These are phyloP conservation scores for Neurospora cerealis DNA, from an alignment of 495 filamentous ascomycete genomes.

Conservation along the genomic window DNA sequence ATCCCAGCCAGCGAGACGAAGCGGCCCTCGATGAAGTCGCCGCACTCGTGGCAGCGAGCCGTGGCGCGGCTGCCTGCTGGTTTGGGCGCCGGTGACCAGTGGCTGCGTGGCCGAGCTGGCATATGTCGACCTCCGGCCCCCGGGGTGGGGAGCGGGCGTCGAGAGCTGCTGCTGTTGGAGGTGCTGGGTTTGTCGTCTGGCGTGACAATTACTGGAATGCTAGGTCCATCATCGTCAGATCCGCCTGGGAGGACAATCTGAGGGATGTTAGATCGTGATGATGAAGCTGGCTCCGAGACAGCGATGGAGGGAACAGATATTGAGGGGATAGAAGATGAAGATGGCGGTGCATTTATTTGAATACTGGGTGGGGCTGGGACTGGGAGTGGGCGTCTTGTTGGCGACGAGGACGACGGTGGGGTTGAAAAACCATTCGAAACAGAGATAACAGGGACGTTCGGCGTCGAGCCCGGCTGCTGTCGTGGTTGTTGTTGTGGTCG, in stretches of 20 bases:
- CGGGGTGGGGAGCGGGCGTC: constrained; percentile 31
- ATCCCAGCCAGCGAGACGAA: constrained; percentile 69
- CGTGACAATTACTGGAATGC: constrained; percentile 35
- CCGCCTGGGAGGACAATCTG: constrained; percentile 9
- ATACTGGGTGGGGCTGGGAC: constrained; percentile 27
- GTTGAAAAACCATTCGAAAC: constrained; percentile 37
- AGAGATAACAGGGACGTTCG: constrained; percentile 50
- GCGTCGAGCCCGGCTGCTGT: constrained; percentile 12
- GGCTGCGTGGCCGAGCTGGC: constrained; percentile 29
- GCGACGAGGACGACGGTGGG: constrained; percentile 23
- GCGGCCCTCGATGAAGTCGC: constrained; percentile 74
- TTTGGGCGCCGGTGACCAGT: constrained; percentile 35
- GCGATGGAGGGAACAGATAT: constrained; percentile 34
- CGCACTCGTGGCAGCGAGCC: constrained; percentile 75
- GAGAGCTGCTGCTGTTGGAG: constrained; percentile 5
- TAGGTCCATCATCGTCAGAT: constrained; percentile 18
- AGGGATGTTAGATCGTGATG: background rate
- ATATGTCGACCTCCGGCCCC: constrained; percentile 25
- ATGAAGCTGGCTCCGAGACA: constrained; percentile 28
- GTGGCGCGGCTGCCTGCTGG: constrained; percentile 50
- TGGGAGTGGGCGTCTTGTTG: constrained; percentile 23
- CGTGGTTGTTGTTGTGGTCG: background rate
- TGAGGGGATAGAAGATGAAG: constrained; percentile 16
- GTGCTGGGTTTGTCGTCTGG: constrained; percentile 26
- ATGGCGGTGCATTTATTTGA: constrained; percentile 25